These are phyloP conservation scores for Betula pendula DNA, from an alignment of 306 rosid genomes.

Conservation along the genomic window DNA sequence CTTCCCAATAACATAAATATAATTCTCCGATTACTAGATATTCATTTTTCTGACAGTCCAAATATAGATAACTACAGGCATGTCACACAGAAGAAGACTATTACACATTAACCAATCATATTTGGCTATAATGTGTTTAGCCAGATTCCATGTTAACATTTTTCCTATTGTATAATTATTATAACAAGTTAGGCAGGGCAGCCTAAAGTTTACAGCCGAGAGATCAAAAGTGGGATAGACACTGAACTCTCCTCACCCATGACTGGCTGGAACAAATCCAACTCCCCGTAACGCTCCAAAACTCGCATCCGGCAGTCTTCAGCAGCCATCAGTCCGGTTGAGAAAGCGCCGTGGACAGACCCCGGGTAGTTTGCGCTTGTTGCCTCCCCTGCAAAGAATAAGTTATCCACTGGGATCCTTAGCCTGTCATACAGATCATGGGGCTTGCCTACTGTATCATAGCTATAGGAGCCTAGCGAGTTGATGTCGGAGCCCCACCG, in stretches of 20 bases:
- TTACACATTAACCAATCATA: constrained; percentile 18
- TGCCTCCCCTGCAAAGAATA: constrained; percentile 99
- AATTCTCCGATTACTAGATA: not conserved
- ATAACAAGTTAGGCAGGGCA: not conserved
- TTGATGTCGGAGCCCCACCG: constrained; percentile 86
- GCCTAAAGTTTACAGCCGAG: constrained; percentile 63
- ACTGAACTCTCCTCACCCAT: constrained; percentile 72
- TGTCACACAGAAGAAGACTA: not conserved
- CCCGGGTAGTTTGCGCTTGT: constrained; percentile 78
- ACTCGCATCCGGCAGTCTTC: constrained; percentile 99
- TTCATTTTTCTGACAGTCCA: not conserved
- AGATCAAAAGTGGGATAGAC: constrained; percentile 77
- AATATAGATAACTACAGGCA: not conserved
- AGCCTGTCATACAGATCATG: constrained; percentile 90
- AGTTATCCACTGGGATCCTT: constrained; percentile 89
- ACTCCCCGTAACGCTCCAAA: constrained; percentile 87
- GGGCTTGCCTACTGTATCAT: constrained; percentile 81
- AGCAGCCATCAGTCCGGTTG: constrained; percentile 94
- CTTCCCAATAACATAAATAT: not conserved
- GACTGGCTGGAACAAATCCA: constrained; percentile 74
- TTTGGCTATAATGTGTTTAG: constrained; percentile 12
- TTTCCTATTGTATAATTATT: not conserved
- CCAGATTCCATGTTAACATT: constrained; percentile 7
- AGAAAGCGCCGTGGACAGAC: constrained; percentile 90
- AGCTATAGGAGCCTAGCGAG: constrained; percentile 91